Percentiles rank a stretch among this genome's conserved stretches.
Conservation (phyloP, 176 grass and related monocot species). For the Bolboschoenus planiculmis region DNA sequence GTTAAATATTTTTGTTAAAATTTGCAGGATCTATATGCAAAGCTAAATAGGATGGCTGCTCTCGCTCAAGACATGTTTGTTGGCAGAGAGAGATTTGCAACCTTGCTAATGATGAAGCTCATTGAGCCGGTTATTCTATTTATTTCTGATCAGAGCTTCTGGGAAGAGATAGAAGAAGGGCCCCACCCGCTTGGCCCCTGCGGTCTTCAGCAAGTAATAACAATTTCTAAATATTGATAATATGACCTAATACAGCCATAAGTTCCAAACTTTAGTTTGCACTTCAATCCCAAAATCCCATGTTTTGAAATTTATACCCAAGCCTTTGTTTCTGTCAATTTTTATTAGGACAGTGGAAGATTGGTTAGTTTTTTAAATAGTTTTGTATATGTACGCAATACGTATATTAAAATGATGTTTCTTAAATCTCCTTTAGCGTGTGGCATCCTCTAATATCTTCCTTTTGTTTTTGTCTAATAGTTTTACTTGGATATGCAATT, state of each 20-base stretch:
- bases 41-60: slow-evolving; percentile 68
- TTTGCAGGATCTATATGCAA: slow-evolving; percentile 84
- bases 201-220: slow-evolving; percentile 65
- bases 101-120: slow-evolving; percentile 91
- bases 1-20: background rate
- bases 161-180: slow-evolving; percentile 91
- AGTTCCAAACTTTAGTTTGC: background rate
- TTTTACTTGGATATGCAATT: slow-evolving; percentile 99
- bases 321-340: background rate
- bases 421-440: background rate
- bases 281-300: background rate
- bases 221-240: slow-evolving; percentile 2
- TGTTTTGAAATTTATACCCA: background rate
- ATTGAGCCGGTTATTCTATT: slow-evolving; percentile 79
- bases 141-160: slow-evolving; percentile 83
- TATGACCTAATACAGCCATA: background rate
- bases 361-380: background rate
- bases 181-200: slow-evolving; percentile 54
- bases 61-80: slow-evolving; percentile 78
- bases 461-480: slow-evolving; percentile 27
- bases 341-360: background rate
- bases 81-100: slow-evolving; percentile 88
- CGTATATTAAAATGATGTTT: slow-evolving; percentile 3
- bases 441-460: slow-evolving; percentile 11
- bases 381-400: background rate